Evolutionary conservation across 2,329 filamentous ascomycete species (phyloP).

Genomic region (Microcera coccophila): DNA sequence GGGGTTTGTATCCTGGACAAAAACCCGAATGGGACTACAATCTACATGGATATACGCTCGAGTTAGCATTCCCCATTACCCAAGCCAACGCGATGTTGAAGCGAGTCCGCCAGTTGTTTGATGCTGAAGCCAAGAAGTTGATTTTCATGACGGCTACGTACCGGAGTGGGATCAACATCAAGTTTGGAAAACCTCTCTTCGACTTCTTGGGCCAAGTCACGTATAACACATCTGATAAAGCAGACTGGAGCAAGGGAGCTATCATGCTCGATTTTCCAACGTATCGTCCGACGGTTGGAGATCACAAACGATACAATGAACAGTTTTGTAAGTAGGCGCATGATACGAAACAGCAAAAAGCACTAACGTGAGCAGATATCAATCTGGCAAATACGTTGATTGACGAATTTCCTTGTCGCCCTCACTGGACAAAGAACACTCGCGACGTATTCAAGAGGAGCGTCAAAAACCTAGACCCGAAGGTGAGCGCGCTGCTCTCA

Average conservation of each 20-base stretch:
- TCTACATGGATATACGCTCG: constrained; percentile 46
- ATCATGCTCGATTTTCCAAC: constrained; percentile 54
- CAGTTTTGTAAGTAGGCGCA: constrained; percentile 40
- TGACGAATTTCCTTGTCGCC: constrained; percentile 48
- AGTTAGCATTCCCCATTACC: constrained; percentile 50
- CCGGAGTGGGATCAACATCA: constrained; percentile 50
- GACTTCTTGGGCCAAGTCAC: constrained; percentile 49
- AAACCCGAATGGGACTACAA: constrained; percentile 48
- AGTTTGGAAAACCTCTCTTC: constrained; percentile 47
- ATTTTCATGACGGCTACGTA: constrained; percentile 48
- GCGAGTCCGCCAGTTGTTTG: constrained; percentile 46
- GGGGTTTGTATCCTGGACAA: constrained; percentile 47
- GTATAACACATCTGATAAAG: constrained; percentile 44
- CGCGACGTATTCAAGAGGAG: constrained; percentile 43
- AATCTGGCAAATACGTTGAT: constrained; percentile 44
- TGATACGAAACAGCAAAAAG: not conserved
- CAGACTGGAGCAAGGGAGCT: constrained; percentile 44
- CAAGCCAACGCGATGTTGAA: constrained; percentile 47
- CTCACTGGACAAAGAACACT: constrained; percentile 54
- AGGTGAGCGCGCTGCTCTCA: constrained; percentile 25
- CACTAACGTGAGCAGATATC: constrained; percentile 30
- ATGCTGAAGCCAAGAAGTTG: constrained; percentile 42
- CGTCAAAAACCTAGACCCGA: constrained; percentile 45
- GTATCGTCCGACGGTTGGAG: constrained; percentile 43
- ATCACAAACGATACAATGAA: constrained; percentile 47